Evolutionary conservation across 352 stramenopile genomes (phyloP).

Genomic region (Globisporangium nodosum): DNA sequence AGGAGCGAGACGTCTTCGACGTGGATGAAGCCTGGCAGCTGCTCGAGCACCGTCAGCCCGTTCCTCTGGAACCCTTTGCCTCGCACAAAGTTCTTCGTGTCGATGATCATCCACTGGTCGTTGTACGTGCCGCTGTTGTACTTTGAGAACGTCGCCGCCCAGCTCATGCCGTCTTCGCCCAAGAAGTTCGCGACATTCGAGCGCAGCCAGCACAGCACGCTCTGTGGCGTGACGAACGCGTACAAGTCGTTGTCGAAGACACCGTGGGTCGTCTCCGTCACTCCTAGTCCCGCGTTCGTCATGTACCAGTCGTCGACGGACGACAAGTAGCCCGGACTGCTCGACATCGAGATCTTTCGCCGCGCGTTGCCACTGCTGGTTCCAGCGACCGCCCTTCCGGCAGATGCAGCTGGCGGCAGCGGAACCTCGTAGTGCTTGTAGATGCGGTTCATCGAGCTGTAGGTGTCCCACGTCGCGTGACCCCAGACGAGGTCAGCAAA

Average conservation of each 20-base stretch:
- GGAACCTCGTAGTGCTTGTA: constrained; percentile 81
- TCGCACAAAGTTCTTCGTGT: constrained; percentile 47
- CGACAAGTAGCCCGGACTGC: constrained; percentile 66
- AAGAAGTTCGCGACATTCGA: constrained; percentile 51
- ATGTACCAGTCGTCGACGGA: constrained; percentile 84
- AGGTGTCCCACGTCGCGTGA: constrained; percentile 71
- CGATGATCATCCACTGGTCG: constrained; percentile 83
- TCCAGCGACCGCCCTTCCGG: neutral
- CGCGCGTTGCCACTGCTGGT: constrained; percentile 1
- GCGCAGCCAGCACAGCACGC: constrained; percentile 61
- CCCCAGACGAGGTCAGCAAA: constrained; percentile 59
- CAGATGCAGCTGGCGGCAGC: constrained; percentile 14
- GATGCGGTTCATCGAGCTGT: constrained; percentile 66
- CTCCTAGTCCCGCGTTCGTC: constrained; percentile 32
- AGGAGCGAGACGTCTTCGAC: constrained; percentile 43
- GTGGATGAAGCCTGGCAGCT: constrained; percentile 57
- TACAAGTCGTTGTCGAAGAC: constrained; percentile 57
- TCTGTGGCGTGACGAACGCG: constrained; percentile 34
- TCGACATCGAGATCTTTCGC: constrained; percentile 62
- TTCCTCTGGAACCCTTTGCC: constrained; percentile 32
- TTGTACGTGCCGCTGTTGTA: constrained; percentile 80
- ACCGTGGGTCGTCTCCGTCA: constrained; percentile 74
- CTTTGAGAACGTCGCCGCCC: constrained; percentile 37
- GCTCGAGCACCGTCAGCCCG: constrained; percentile 63
- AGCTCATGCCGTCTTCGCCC: constrained; percentile 34